phyloP scores from a whole-genome alignment of 352 stramenopile genomes.

The Pelagophyceae sp. region DNA sequence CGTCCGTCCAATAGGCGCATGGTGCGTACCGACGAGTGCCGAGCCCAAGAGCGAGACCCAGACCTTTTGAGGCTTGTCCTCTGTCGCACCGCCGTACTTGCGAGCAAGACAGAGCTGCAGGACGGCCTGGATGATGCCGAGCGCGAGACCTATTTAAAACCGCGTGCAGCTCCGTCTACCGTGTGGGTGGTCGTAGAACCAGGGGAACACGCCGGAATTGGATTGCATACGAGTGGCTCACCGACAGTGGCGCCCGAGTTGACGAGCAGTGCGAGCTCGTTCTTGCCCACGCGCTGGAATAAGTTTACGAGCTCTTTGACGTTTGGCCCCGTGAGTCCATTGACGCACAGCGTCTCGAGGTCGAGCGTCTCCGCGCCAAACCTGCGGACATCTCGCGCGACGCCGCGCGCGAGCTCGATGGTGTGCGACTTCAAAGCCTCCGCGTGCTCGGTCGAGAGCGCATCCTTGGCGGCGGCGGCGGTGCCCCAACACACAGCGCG shows the following conservation, averaged over 20 bases:
- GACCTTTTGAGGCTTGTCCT: neutral
- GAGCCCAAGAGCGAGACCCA: slow-evolving; percentile 1
- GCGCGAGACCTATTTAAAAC: no score
- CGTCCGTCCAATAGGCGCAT: no score
- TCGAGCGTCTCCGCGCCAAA: neutral
- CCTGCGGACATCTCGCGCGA: neutral
- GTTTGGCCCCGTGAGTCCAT: neutral
- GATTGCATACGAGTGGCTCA: no score
- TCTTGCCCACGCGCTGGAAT: slow-evolving; percentile 57
- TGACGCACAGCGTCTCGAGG: slow-evolving; percentile 1
- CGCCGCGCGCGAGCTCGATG: neutral
- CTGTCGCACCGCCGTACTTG: neutral
- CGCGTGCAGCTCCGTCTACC: no score
- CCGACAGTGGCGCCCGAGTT: slow-evolving; percentile 60
- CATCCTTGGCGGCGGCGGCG: neutral
- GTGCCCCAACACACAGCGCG: neutral
- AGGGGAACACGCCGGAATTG: no score
- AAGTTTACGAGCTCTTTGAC: slow-evolving; percentile 32
- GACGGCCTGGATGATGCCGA: slow-evolving; percentile 56
- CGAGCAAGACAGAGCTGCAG: slow-evolving; percentile 46
- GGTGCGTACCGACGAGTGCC: neutral
- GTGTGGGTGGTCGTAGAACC: no score
- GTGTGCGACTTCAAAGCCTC: neutral
- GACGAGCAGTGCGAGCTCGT: slow-evolving; percentile 57
- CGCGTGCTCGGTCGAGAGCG: neutral